Evolutionary conservation across 1,284 basidiomycete species (phyloP).

Genomic region (Malassezia restricta): DNA sequence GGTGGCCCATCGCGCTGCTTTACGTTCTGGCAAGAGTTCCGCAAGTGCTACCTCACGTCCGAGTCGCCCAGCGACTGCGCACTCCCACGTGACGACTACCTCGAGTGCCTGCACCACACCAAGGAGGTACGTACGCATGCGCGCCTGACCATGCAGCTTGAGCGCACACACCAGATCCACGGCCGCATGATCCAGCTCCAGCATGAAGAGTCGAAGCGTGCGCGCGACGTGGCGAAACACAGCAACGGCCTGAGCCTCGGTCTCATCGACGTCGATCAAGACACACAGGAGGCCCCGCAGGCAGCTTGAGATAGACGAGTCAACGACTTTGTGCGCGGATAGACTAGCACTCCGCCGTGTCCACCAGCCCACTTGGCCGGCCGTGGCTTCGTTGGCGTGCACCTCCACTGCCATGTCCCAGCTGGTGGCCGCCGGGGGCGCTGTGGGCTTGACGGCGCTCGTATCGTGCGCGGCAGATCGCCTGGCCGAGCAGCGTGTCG

Average conservation of each 20-base stretch:
- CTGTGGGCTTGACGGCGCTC: too few species aligned
- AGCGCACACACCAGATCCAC: constrained; percentile 11
- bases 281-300: neutral
- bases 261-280: constrained; percentile 6
- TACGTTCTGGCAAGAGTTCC: constrained; percentile 66
- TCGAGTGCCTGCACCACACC: constrained; percentile 80
- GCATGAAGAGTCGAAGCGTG: constrained; percentile 14
- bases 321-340: neutral
- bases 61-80: constrained; percentile 65
- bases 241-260: constrained; percentile 7
- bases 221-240: constrained; percentile 8
- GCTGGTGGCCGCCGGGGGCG: too few species aligned
- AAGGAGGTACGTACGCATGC: constrained; percentile 59
- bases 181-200: constrained; percentile 17
- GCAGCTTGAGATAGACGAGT: neutral
- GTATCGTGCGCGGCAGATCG: too few species aligned
- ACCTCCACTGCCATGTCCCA: too few species aligned
- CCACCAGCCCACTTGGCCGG: too few species aligned
- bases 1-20: constrained; percentile 79
- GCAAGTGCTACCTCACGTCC: constrained; percentile 74
- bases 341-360: too few species aligned
- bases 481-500: too few species aligned
- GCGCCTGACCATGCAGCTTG: constrained; percentile 3
- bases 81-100: constrained; percentile 68
- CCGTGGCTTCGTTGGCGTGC: too few species aligned